phyloP scores from a whole-genome alignment of 768 basidiomycete species.

The Suillus weaverae region DNA sequence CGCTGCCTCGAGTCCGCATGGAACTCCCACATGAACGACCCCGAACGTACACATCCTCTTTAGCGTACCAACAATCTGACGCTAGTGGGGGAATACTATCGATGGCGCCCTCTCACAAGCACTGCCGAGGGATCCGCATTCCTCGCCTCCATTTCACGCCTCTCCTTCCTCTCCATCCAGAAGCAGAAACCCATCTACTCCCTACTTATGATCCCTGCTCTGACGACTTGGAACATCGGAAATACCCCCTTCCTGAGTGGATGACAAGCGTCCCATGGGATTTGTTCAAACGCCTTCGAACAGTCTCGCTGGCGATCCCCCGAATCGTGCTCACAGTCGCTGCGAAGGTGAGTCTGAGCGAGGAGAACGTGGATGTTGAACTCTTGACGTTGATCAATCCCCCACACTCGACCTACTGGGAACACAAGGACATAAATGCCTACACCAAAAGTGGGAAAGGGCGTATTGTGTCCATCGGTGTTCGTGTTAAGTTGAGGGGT shows the following conservation, averaged over 20 bases:
- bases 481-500: background rate
- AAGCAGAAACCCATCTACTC: background rate
- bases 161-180: slow-evolving; percentile 27
- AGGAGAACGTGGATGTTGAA: background rate
- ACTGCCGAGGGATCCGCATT: slow-evolving; percentile 34
- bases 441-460: background rate
- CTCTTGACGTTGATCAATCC: background rate
- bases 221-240: background rate
- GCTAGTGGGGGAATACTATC: slow-evolving; percentile 27
- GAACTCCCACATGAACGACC: background rate
- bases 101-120: slow-evolving; percentile 38
- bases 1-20: slow-evolving; percentile 27
- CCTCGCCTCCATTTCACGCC: slow-evolving; percentile 37
- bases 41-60: slow-evolving; percentile 17
- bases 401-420: background rate
- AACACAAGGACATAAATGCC: background rate
- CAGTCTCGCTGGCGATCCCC: background rate
- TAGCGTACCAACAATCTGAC: slow-evolving; percentile 23
- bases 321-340: background rate
- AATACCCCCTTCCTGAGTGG: slow-evolving; percentile 18
- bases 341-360: background rate
- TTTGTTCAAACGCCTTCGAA: slow-evolving; percentile 29
- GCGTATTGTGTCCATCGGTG: background rate
- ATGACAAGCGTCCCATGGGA: slow-evolving; percentile 33
- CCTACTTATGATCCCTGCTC: background rate